Base-by-base conservation (phyloP, 2,329 filamentous ascomycete genomes). In the Xylariaceae sp. region DNA sequence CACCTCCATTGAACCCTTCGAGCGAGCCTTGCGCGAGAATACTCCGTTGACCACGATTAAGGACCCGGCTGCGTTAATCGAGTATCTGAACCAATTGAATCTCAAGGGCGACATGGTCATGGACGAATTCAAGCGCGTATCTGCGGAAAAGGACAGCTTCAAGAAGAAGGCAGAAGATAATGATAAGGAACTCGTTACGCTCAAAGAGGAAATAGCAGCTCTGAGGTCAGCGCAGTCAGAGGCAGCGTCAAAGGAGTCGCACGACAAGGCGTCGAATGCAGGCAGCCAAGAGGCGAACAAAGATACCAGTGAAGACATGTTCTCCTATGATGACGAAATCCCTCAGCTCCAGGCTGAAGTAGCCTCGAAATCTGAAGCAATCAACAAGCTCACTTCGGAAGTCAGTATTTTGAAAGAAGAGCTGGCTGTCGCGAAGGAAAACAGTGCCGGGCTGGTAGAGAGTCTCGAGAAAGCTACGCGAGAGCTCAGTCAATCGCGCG, bases 61-160 rank as follows among this genome's bases (percentile, higher is more conserved):
- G 52, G 93, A 98, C 45, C 88, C 91, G 0, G 79, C 81, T 39
- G 85, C 89, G 2, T 73, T 98, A 26, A 78, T 89, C 6, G 91
- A 97, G 64, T 98, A 96, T 57, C 73, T 98, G 19, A 89, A 85
- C 53, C 89, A 96, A 63, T 67, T 95, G 31, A 91, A 83, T 47
- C 65, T 90, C 39, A 91, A 94, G 59, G 83, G 84, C 32, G 88
- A 95, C 55, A 94, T 98, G 87, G 83, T 95, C 3, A 83, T 94
- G 78, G 86, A 95, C 34, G 93, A 98, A 64, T 72, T 96, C 42
- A 96, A 94, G 67, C 77, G 89, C 11, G 81, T 97, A 0, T 85
- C 89, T 0, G 76, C 78, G 3, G 90, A 97, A 59, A 84, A 86
- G 44, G 88, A 95, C 46, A 79, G 81, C 13, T 73, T 86, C 46